A percentile compares a stretch with the other conserved stretches of the same genome.
Evolutionary conservation across 176 grass and related monocot species (phyloP).

Genomic region (Saccharum officinarum): DNA sequence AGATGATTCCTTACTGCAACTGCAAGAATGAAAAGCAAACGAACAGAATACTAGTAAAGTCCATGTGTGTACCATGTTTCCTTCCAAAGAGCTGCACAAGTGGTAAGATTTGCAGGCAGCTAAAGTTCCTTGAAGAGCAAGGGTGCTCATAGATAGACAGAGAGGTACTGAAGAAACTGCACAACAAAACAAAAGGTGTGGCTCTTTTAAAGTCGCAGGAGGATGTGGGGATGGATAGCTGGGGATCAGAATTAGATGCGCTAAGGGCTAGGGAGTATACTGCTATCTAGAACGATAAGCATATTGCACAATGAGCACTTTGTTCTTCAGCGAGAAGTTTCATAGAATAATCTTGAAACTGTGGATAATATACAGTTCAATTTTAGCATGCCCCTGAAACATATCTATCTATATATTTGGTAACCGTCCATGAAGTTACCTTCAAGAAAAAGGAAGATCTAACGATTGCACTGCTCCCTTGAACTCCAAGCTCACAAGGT

Average conservation of each 20-base stretch:
- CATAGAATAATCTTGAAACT: not conserved
- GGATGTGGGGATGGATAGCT: not conserved
- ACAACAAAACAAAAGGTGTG: not conserved
- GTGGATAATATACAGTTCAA: not conserved
- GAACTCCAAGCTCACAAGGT: not conserved
- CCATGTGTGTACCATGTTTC: slow-evolving; percentile 32
- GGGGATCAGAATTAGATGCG: slow-evolving; percentile 19
- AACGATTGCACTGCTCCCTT: not conserved
- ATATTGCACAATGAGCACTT: not conserved
- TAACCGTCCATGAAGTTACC: not conserved
- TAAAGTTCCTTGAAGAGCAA: not conserved
- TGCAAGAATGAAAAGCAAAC: not conserved
- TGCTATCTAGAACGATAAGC: slow-evolving; percentile 25
- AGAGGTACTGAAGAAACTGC: not conserved
- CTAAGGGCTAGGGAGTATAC: not conserved
- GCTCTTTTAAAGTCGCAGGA: slow-evolving; percentile 14
- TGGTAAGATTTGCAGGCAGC: not conserved
- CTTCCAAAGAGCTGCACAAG: slow-evolving; percentile 6
- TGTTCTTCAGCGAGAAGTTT: slow-evolving; percentile 17
- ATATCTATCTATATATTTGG: not conserved
- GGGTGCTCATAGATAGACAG: not conserved
- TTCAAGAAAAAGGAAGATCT: slow-evolving; percentile 1
- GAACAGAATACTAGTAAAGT: not conserved
- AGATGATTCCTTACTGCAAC: not conserved
- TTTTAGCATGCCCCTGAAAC: not conserved